A percentile compares a stretch with the other conserved stretches of the same genome.
Conservation (phyloP, 176 grass and related monocot genomes). For the Oryza glaberrima region DNA sequence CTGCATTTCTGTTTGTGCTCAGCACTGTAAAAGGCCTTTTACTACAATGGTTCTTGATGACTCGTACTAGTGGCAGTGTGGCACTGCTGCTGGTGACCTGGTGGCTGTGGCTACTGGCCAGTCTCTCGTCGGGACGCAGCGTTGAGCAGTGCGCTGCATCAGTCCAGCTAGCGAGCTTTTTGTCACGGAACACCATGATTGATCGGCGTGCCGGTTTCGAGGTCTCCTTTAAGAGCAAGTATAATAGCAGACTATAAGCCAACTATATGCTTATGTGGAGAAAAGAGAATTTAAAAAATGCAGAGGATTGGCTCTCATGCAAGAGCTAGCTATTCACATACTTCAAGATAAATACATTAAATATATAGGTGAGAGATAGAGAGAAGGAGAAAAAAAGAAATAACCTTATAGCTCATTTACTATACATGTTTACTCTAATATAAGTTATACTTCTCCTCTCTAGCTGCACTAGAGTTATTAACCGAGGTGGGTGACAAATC, state of each 20-base stretch:
- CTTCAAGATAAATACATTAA: no score
- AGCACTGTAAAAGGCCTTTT: background rate
- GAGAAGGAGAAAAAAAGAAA: no score
- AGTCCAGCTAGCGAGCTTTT: background rate
- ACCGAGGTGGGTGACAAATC: background rate
- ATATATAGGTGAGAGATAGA: no score
- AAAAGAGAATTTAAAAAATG: no score
- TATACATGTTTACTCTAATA: no score
- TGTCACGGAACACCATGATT: slow-evolving; percentile 17
- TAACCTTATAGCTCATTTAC: no score
- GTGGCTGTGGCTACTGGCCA: background rate
- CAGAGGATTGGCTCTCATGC: no score
- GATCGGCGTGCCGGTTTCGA: background rate
- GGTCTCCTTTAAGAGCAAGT: background rate
- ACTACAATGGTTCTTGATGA: background rate
- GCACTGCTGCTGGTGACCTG: background rate
- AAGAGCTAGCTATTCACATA: no score
- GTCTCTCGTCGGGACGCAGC: slow-evolving; percentile 12
- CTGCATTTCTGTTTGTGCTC: background rate
- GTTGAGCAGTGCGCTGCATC: slow-evolving; percentile 30
- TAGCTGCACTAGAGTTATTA: background rate
- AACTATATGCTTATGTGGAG: no score
- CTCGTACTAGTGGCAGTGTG: background rate
- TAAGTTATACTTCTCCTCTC: background rate
- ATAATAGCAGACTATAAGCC: no score